Evolutionary conservation across 352 stramenopile genomes (phyloP).

Genomic region (Lagenidium giganteum): DNA sequence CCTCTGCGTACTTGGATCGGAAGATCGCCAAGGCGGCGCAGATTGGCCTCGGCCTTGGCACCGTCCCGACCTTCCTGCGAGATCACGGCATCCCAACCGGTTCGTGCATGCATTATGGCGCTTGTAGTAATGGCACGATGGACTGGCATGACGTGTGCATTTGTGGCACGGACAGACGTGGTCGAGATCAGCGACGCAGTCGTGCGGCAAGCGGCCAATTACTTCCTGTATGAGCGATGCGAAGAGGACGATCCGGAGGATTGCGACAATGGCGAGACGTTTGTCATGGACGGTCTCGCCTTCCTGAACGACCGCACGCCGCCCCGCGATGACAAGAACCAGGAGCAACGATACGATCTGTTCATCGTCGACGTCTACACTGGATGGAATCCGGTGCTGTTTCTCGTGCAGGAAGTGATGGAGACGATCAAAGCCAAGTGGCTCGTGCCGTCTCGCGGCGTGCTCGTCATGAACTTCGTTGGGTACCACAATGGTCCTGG

Average conservation of each 20-base stretch:
- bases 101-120: slow-evolving; percentile 3
- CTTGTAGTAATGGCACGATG: not conserved
- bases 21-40: slow-evolving; percentile 42
- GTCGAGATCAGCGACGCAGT: slow-evolving; percentile 71
- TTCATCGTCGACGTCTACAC: slow-evolving; percentile 73
- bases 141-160: not conserved
- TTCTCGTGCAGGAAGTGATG: slow-evolving; percentile 64
- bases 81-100: slow-evolving; percentile 50
- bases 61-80: slow-evolving; percentile 62
- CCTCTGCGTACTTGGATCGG: slow-evolving; percentile 39
- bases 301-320: slow-evolving; percentile 39
- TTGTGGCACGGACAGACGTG: slow-evolving; percentile 30
- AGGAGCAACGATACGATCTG: slow-evolving; percentile 50
- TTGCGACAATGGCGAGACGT: slow-evolving; percentile 46
- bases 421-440: slow-evolving; percentile 39
- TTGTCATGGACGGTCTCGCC: slow-evolving; percentile 58
- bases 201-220: slow-evolving; percentile 51
- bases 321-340: too few relatives aligned
- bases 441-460: slow-evolving; percentile 33
- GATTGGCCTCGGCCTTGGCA: slow-evolving; percentile 69
- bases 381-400: slow-evolving; percentile 59
- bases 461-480: slow-evolving; percentile 81
- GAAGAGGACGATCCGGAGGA: slow-evolving; percentile 26
- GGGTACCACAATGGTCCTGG: slow-evolving; percentile 51
- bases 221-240: slow-evolving; percentile 72